A percentile compares a stretch with the other conserved stretches of the same genome.
phyloP scores from a whole-genome alignment of 1,284 basidiomycete species.

The Phellopilus nigrolimitatus region DNA sequence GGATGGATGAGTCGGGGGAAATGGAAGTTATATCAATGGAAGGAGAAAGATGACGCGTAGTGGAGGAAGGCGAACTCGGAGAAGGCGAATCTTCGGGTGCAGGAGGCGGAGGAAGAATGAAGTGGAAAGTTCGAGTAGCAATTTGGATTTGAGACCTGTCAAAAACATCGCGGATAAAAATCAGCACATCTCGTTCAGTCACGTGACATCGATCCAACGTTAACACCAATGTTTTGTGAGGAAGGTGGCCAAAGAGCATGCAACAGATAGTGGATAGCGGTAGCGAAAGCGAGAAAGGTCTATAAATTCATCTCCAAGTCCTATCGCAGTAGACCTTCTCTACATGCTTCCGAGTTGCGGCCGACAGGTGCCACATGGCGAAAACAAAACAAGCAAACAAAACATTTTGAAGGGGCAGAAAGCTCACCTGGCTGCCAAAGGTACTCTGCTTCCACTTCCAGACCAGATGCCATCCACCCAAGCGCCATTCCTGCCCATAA shows the following conservation, averaged over 20 bases:
- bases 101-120: constrained; percentile 80
- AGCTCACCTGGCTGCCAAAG: constrained; percentile 74
- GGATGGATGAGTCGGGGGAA: constrained; percentile 75
- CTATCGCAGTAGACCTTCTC: not conserved
- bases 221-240: too few species aligned
- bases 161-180: constrained; percentile 17
- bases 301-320: not conserved
- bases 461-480: constrained; percentile 98
- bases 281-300: not conserved
- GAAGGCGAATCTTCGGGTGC: constrained; percentile 71
- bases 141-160: constrained; percentile 96
- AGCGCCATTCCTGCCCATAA: constrained; percentile 93
- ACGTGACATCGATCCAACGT: too few species aligned
- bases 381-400: not conserved
- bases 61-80: constrained; percentile 62
- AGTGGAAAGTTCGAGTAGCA: constrained; percentile 95
- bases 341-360: not conserved
- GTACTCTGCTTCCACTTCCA: constrained; percentile 80
- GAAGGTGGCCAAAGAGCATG: not conserved
- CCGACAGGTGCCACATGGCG: constrained; percentile 10
- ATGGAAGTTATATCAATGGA: constrained; percentile 78
- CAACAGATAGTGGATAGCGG: not conserved
- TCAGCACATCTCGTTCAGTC: constrained; percentile 14
- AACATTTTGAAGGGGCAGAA: not conserved
- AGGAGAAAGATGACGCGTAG: constrained; percentile 53